Evolutionary conservation across 768 basidiomycete species (phyloP), one percentile per base, ranked within the genome.

Genomic region (Termitomyces sp.): DNA sequence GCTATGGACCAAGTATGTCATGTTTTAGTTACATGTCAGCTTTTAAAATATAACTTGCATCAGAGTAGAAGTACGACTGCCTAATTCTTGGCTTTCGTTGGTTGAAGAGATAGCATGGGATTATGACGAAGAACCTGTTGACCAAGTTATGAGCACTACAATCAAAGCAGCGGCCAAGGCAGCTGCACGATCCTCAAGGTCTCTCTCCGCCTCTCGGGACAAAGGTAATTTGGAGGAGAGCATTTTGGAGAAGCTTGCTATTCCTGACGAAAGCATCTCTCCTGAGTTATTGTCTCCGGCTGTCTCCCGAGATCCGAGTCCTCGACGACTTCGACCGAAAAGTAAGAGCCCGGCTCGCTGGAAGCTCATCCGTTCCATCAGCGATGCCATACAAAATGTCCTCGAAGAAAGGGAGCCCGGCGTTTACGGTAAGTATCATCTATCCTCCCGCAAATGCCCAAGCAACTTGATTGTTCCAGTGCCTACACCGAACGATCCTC

Each of bases 301-400:
- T 0, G 87, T 84, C 1, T 92, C 91, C 54, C 88, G 92, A 57
- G 89, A 94, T 62, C 88, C 90, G 6, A 91, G 88, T 67, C 92
- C 92, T 0, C 75, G 85, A 45, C 85, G 92, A 24, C 73, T 91
- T 3, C 77, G 90, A 52, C 77, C 82, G 0, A 90, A 91, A 67
- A 90, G 90, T 68, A 81, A 88, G 66, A 88, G 87, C 63, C 92
- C 92, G 6, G 87, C 86, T 0, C 82, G 92, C 1, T 94, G 92
- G 92, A 85, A 89, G 66, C 78, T 94, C 38, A 75, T 94, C 70
- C 81, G 85, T 28, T 82, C 86, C 52, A 92, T 94, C 46, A 88
- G 82, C 62, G 83, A 91, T 60, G 90, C 89, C 5, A 84, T 92
- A 28, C 87, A 88, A 63, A 77, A 84, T 62, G 82, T 88, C 3